phyloP scores from a whole-genome alignment of 257 asterid species.

The Ophiorrhiza pumila region DNA sequence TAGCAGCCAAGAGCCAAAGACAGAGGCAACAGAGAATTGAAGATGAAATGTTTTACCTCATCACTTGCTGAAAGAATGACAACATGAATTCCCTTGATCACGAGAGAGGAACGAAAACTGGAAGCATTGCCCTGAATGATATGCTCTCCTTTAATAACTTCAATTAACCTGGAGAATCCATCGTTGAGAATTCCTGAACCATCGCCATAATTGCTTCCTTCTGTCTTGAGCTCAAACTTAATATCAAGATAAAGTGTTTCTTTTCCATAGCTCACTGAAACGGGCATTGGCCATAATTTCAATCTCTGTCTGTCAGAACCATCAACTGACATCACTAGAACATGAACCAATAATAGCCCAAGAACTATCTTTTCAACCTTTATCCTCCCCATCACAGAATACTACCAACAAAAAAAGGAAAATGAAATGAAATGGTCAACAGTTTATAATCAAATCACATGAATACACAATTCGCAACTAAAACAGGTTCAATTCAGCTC shows the following conservation, averaged over 20 bases:
- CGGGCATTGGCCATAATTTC: conserved; percentile 95
- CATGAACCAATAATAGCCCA: conserved; percentile 29
- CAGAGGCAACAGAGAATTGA: not conserved
- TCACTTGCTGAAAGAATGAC: conserved; percentile 62
- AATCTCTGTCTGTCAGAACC: conserved; percentile 37
- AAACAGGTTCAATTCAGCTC: not conserved
- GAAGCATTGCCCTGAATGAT: conserved; percentile 46
- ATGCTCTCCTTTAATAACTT: conserved; percentile 48
- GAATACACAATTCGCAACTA: not conserved
- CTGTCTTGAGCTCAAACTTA: conserved; percentile 60
- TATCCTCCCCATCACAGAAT: conserved; percentile 35
- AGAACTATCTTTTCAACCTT: conserved; percentile 21
- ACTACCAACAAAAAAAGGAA: conserved; percentile 22
- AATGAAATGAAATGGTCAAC: not conserved
- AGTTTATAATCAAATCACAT: conserved; percentile 1
- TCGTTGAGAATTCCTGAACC: conserved; percentile 73
- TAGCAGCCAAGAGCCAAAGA: not conserved
- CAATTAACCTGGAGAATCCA: conserved; percentile 52
- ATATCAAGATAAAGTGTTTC: conserved; percentile 47
- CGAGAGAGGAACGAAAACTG: conserved; percentile 36
- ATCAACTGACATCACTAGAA: conserved; percentile 37
- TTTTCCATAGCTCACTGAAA: conserved; percentile 55
- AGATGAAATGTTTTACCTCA: conserved; percentile 39
- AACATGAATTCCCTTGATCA: conserved; percentile 67
- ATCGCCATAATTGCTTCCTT: conserved; percentile 67